These are phyloP conservation scores for Taphrina pruni DNA, from an alignment of 1,139 yeast genomes.

Conservation along the genomic window DNA sequence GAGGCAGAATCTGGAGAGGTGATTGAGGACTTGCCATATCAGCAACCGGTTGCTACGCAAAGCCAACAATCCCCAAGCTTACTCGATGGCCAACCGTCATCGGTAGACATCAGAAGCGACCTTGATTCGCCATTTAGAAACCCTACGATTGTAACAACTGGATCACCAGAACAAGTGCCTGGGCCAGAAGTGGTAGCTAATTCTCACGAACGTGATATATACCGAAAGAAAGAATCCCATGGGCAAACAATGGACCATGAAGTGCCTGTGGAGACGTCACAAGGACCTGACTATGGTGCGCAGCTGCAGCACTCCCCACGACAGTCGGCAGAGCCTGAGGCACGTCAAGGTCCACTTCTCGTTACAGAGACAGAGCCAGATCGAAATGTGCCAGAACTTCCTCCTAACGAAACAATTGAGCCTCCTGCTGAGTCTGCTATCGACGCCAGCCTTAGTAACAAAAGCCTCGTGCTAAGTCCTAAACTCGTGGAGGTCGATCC, in stretches of 20 bases:
- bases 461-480: background rate
- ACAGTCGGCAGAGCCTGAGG: background rate
- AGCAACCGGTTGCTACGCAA: background rate
- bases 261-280: background rate
- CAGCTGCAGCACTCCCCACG: background rate
- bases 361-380: background rate
- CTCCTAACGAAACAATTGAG: background rate
- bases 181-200: background rate
- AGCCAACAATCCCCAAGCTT: background rate
- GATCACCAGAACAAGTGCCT: background rate
- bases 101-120: background rate
- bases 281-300: background rate
- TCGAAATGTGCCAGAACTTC: too few species aligned
- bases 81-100: background rate
- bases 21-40: background rate
- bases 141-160: background rate
- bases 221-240: background rate
- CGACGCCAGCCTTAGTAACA: background rate
- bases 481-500: background rate
- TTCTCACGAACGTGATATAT: background rate
- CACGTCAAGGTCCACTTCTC: background rate
- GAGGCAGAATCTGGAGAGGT: slow-evolving; percentile 21
- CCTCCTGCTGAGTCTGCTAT: background rate
- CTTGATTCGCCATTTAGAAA: background rate
- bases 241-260: background rate